phyloP scores from a whole-genome alignment of 352 stramenopile species.

The Phytophthora constricta region DNA sequence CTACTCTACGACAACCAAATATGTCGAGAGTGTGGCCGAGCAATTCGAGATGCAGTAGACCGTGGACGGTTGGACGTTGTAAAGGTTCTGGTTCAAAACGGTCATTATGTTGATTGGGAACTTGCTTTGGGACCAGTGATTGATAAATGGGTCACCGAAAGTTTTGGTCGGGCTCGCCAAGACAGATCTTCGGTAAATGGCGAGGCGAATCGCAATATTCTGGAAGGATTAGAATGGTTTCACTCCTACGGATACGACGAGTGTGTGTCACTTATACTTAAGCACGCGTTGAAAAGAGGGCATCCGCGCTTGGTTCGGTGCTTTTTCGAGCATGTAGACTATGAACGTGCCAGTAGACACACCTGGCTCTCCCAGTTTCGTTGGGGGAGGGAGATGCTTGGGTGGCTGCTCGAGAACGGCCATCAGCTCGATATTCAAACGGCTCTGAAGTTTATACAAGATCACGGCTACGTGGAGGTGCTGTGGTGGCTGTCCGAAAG shows the following conservation, averaged over 20 bases:
- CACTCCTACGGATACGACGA: not conserved
- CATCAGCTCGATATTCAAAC: not conserved
- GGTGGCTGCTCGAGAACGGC: not conserved
- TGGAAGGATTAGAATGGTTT: not conserved
- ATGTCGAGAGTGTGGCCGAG: not conserved
- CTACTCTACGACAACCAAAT: not conserved
- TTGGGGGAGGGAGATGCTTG: not conserved
- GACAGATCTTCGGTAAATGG: not conserved
- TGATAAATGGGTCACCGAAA: not conserved
- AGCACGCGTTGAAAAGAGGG: not conserved
- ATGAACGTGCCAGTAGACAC: too few relatives aligned
- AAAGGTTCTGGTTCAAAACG: not conserved
- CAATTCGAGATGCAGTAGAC: not conserved
- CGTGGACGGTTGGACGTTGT: not conserved
- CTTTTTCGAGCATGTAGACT: not conserved
- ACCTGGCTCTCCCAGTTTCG: too few relatives aligned
- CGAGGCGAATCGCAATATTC: not conserved
- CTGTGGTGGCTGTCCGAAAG: not conserved
- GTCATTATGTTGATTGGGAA: too few relatives aligned
- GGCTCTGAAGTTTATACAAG: not conserved
- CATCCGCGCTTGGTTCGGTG: not conserved
- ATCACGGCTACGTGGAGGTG: not conserved
- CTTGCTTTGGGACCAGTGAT: too few relatives aligned
- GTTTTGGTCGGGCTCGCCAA: not conserved
- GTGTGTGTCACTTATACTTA: not conserved